Conservation (phyloP, 2,329 filamentous ascomycete genomes). For the Thermochaetoides dissita region DNA sequence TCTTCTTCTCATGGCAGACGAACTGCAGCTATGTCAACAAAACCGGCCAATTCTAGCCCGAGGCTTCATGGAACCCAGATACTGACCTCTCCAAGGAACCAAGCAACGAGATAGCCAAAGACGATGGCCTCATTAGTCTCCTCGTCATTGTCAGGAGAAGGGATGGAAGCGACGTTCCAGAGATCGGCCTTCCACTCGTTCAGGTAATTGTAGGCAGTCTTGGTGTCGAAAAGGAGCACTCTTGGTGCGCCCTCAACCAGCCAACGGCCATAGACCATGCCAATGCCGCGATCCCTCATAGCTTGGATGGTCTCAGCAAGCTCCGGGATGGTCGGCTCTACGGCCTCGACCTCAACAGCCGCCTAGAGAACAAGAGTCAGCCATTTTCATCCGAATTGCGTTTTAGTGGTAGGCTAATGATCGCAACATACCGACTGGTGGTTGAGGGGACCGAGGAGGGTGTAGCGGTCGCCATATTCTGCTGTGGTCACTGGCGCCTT, state of each 20-base stretch:
- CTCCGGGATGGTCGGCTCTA: slow-evolving; percentile 69
- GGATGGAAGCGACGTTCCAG: slow-evolving; percentile 85
- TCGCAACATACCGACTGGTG: slow-evolving; percentile 61
- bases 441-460: slow-evolving; percentile 87
- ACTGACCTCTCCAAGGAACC: slow-evolving; percentile 91
- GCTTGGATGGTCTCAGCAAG: slow-evolving; percentile 72
- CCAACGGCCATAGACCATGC: slow-evolving; percentile 89
- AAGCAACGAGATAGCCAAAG: slow-evolving; percentile 92
- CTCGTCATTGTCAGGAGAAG: slow-evolving; percentile 78
- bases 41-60: slow-evolving; percentile 6
- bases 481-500: slow-evolving; percentile 95
- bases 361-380: slow-evolving; percentile 41
- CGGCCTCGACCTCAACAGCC: slow-evolving; percentile 91
- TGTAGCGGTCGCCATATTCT: slow-evolving; percentile 97
- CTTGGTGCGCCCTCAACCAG: slow-evolving; percentile 91
- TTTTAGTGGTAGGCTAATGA: slow-evolving; percentile 4
- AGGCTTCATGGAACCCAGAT: background rate
- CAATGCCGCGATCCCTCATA: slow-evolving; percentile 85
- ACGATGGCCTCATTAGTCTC: slow-evolving; percentile 97
- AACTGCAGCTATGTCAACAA: slow-evolving; percentile 42
- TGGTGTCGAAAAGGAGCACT: slow-evolving; percentile 87
- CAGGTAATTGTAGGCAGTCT: slow-evolving; percentile 78
- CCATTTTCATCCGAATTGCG: background rate
- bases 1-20: slow-evolving; percentile 80
- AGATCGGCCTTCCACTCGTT: slow-evolving; percentile 96